These are phyloP conservation scores for Tremella yokohamensis DNA, from an alignment of 768 basidiomycete genomes.

Conservation along the genomic window DNA sequence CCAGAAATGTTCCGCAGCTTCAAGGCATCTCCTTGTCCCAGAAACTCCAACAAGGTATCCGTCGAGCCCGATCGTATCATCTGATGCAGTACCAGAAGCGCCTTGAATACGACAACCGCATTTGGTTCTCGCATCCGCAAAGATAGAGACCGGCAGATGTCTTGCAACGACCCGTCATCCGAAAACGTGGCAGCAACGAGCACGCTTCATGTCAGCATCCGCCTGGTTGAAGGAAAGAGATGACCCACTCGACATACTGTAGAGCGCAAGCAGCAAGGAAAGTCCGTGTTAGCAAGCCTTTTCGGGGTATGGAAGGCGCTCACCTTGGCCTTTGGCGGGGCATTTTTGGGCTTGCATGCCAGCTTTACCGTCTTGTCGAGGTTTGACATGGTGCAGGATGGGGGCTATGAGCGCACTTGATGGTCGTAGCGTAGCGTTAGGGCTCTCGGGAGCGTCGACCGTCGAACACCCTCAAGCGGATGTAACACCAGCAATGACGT, in stretches of 20 bases:
- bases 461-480: too few species aligned
- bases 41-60: slow-evolving; percentile 80
- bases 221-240: neutral
- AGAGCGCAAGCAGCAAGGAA: neutral
- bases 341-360: slow-evolving; percentile 95
- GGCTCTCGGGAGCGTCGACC: too few species aligned
- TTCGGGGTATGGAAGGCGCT: slow-evolving; percentile 19
- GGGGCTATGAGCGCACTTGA: too few species aligned
- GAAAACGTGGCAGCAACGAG: slow-evolving; percentile 97
- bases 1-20: slow-evolving; percentile 74
- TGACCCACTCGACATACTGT: slow-evolving; percentile 77
- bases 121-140: slow-evolving; percentile 87
- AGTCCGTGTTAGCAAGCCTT: neutral
- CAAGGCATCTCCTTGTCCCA: slow-evolving; percentile 73
- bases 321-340: slow-evolving; percentile 93
- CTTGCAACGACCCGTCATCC: slow-evolving; percentile 86
- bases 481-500: too few species aligned
- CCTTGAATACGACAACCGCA: slow-evolving; percentile 94
- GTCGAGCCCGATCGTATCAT: slow-evolving; percentile 97
- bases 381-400: slow-evolving; percentile 31
- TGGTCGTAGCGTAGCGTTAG: too few species aligned
- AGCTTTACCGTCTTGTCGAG: slow-evolving; percentile 76
- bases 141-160: slow-evolving; percentile 84
- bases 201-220: slow-evolving; percentile 52
- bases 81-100: slow-evolving; percentile 86